Conservation (phyloP, 352 stramenopile genomes). For the Pythium graminicola region DNA sequence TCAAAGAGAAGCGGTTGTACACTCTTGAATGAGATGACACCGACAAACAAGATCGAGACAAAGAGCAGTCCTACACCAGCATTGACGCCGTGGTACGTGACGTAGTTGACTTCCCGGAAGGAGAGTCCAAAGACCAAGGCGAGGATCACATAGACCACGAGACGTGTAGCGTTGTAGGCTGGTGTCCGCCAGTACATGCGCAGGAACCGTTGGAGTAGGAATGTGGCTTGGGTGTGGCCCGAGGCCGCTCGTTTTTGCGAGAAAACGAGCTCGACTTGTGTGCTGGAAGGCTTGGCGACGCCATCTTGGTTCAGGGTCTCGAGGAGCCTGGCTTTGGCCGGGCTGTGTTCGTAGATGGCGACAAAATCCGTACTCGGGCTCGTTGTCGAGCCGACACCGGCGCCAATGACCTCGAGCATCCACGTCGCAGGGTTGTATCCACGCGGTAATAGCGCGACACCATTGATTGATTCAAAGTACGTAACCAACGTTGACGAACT, state of each 20-base stretch:
- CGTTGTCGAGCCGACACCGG: conserved; percentile 22
- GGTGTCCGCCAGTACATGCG: conserved; percentile 64
- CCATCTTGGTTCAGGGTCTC: conserved; percentile 50
- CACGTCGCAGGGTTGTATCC: conserved; percentile 51
- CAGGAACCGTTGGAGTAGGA: conserved; percentile 9
- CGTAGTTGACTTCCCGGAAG: conserved; percentile 22
- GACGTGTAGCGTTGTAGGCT: conserved; percentile 54
- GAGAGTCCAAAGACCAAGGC: conserved; percentile 28
- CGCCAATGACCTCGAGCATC: conserved; percentile 40
- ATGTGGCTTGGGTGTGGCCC: conserved; percentile 2
- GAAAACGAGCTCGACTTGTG: background rate
- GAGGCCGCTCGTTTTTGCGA: conserved; percentile 2
- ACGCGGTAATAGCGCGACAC: conserved; percentile 27
- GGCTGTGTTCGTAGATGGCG: conserved; percentile 1
- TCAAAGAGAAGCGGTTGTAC: conserved; percentile 19
- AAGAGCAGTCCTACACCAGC: conserved; percentile 60
- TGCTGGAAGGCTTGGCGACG: conserved; percentile 42
- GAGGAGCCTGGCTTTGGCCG: background rate
- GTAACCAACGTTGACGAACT: conserved; percentile 23
- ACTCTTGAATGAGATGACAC: conserved; percentile 16
- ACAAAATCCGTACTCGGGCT: conserved; percentile 9
- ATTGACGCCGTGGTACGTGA: conserved; percentile 26
- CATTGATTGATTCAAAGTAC: conserved; percentile 53
- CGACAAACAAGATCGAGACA: conserved; percentile 53
- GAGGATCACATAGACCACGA: conserved; percentile 31